Base-by-base conservation (phyloP, 352 stramenopile genomes). In the Phytopythium montanum region DNA sequence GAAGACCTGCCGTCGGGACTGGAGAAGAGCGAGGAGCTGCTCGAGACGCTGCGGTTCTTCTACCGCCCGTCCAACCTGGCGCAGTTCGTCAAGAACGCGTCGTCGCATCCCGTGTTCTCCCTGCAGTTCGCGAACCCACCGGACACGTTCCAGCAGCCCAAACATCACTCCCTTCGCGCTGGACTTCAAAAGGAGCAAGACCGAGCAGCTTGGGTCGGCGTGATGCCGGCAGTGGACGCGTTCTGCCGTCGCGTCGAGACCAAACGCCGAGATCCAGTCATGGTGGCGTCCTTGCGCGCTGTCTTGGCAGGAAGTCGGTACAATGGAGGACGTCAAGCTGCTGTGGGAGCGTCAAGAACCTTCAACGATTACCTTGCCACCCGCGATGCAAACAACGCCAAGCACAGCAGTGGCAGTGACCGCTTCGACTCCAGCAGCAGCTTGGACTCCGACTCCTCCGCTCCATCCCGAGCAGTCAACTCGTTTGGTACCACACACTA, bases 31-130 rank as follows among this genome's bases (percentile, higher is more conserved):
- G 57, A 76, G 1, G 56, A 74, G 29, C 25, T 82, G 13, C 23
- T 81, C 19, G 63, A 75, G 19, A 86, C 76, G 68, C 63, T 94
- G 33, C 64, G 68, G 3, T 81, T 91, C 60, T 90, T 92, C 49
- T 92, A 90, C 55, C 77, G 85, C 19, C 71, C 76, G 18, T 70
- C 83, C 1, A 90, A 88, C 33, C 60, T 71, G 39, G 79, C 73
- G 2, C 75, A 85, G 59, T 78, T 89, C 31, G 55, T 59, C 7
- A 75, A 82, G 28, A 70, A 59, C 14, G 79, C 71, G 8, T 89
- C 79, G 21, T 77, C 70, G 16, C 73, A 89, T 54, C 79, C 81
- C 3, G 60, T 85, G 1, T 85, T 75, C 51, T 73, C 79, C 3
- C 72, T 87, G 23, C 75, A 87, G 34, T 80, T 75, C 29, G 72